These are phyloP conservation scores for Neurospora sp. DNA, from an alignment of 495 filamentous ascomycete species.

Conservation along the genomic window DNA sequence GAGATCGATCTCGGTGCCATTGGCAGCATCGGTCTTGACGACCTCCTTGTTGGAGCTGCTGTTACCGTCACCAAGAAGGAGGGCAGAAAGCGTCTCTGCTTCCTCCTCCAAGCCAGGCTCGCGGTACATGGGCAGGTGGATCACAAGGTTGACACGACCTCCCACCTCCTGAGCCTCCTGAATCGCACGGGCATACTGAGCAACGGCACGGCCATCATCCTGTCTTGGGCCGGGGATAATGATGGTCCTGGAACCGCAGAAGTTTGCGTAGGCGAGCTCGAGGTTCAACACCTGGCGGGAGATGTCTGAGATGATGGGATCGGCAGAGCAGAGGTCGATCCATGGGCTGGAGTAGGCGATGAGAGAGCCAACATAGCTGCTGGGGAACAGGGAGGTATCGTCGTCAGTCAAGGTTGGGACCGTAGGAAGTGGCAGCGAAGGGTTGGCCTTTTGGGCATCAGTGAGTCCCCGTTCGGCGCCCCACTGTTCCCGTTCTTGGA, in stretches of 20 bases:
- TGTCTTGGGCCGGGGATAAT: slow-evolving; percentile 66
- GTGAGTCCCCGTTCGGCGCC: slow-evolving; percentile 8
- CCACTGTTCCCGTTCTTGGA: slow-evolving; percentile 26
- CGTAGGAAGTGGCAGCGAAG: slow-evolving; percentile 35
- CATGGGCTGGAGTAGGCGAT: slow-evolving; percentile 70
- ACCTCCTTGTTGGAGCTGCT: neutral
- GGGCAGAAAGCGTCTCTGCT: slow-evolving; percentile 25
- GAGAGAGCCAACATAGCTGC: slow-evolving; percentile 58
- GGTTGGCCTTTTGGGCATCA: slow-evolving; percentile 14
- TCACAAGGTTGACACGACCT: slow-evolving; percentile 65
- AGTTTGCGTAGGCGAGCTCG: slow-evolving; percentile 88
- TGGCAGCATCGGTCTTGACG: neutral
- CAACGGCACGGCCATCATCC: slow-evolving; percentile 30
- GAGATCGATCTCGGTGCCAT: slow-evolving; percentile 40
- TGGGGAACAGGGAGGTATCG: slow-evolving; percentile 67
- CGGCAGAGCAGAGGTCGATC: slow-evolving; percentile 80
- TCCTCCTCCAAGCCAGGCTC: slow-evolving; percentile 34
- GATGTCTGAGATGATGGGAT: slow-evolving; percentile 70
- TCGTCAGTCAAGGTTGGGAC: slow-evolving; percentile 60
- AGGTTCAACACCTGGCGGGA: slow-evolving; percentile 82
- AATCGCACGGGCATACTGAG: slow-evolving; percentile 78
- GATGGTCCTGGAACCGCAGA: slow-evolving; percentile 79
- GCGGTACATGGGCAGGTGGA: slow-evolving; percentile 72
- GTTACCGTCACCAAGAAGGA: slow-evolving; percentile 18
- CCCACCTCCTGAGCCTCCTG: slow-evolving; percentile 65